These are phyloP conservation scores for Termitomyces sp. DNA, from an alignment of 768 basidiomycete genomes.

Conservation along the genomic window DNA sequence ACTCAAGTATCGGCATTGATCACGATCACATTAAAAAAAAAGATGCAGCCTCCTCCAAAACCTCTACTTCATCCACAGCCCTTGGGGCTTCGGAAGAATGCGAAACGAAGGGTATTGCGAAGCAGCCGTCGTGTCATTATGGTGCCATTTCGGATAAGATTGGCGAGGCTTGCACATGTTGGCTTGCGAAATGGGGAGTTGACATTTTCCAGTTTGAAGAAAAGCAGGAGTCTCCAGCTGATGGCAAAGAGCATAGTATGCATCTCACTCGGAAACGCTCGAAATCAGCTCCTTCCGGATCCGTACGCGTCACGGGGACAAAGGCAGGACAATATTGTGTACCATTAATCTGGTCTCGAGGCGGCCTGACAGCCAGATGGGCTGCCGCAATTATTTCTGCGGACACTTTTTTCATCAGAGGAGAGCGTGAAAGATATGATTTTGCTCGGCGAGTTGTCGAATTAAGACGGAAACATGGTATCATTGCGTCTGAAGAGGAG, in stretches of 20 bases:
- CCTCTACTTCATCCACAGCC: constrained; percentile 5
- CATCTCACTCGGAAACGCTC: constrained; percentile 15
- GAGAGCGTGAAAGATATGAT: constrained; percentile 76
- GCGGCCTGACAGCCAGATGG: constrained; percentile 72
- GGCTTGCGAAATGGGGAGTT: constrained; percentile 80
- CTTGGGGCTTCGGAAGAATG: constrained; percentile 15
- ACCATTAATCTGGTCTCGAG: constrained; percentile 67
- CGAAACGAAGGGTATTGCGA: constrained; percentile 7
- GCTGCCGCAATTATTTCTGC: constrained; percentile 67
- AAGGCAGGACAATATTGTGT: constrained; percentile 16
- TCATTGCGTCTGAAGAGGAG: constrained; percentile 57
- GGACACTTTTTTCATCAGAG: constrained; percentile 73
- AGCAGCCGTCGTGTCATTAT: constrained; percentile 55
- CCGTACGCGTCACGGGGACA: not conserved
- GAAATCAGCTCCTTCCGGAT: constrained; percentile 12
- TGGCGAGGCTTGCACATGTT: constrained; percentile 83
- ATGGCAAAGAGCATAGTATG: not conserved
- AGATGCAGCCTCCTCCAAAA: not conserved
- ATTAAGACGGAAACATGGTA: constrained; percentile 51
- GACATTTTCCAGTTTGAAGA: constrained; percentile 73
- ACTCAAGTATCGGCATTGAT: not conserved
- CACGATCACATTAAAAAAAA: not conserved
- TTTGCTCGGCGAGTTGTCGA: constrained; percentile 74
- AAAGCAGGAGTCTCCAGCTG: constrained; percentile 16
- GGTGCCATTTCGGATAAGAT: constrained; percentile 90